Evolutionary conservation across 768 basidiomycete species (phyloP).

Genomic region (Hypholoma sublateritium): DNA sequence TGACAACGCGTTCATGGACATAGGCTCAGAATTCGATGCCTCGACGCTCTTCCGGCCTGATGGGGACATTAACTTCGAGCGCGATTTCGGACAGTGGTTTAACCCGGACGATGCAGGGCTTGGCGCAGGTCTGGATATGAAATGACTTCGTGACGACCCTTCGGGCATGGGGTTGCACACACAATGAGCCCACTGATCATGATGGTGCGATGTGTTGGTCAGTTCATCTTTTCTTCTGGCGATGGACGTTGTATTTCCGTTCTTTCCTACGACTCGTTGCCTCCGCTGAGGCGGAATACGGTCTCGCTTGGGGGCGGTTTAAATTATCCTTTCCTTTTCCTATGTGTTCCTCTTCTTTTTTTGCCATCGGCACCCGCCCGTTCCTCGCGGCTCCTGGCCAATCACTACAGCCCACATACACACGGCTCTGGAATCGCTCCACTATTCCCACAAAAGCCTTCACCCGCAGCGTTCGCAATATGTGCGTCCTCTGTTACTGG

Average conservation of each 20-base stretch:
- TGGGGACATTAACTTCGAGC: slow-evolving; percentile 62
- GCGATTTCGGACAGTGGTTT: slow-evolving; percentile 79
- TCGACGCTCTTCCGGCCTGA: slow-evolving; percentile 40
- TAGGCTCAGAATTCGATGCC: slow-evolving; percentile 33
- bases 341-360: slow-evolving; percentile 4
- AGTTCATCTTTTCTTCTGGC: background rate
- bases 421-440: background rate
- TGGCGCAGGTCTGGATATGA: slow-evolving; percentile 29
- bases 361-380: slow-evolving; percentile 1
- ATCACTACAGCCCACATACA: background rate
- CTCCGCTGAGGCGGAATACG: background rate
- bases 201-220: background rate
- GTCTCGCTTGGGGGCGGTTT: slow-evolving; percentile 7
- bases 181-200: background rate
- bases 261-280: background rate
- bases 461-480: background rate
- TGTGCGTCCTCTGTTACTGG: slow-evolving; percentile 1
- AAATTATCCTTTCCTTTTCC: slow-evolving; percentile 12
- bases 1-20: slow-evolving; percentile 7
- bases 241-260: background rate
- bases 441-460: background rate
- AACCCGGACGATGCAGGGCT: slow-evolving; percentile 48
- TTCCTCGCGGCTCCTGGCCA: background rate
- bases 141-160: slow-evolving; percentile 20
- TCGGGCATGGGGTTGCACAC: slow-evolving; percentile 2